Base-by-base conservation (phyloP, 331 rosid genomes). In the Spiraea crenata region DNA sequence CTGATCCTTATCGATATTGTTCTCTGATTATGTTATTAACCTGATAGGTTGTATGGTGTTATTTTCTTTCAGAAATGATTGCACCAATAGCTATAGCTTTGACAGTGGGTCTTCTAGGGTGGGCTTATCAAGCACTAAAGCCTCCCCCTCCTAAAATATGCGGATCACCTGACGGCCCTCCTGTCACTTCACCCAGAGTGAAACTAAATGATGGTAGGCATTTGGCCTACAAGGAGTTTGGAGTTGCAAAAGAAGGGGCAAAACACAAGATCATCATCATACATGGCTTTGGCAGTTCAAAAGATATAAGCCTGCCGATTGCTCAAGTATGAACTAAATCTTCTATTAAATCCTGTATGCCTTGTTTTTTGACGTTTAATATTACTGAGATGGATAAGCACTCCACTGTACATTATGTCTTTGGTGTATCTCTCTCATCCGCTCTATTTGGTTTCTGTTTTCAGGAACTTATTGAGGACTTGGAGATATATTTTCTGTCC, bases 171-270 rank as follows among this genome's bases (percentile, higher is more conserved):
- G 76, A 61, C 35, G 95, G 95, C 47, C 96, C 98, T 74, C 75
- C 71, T 31, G 61, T 88, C 15, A 79, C 90, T 72, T 88, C 96
- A 19, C 80, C 90, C 5, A 83, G 91, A 71, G 86, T 88, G 51
- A 88, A 76, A 56, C 96, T 90, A 77, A 65, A 76, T 37, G 91
- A 86, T 75, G 96, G 96, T 1, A 85, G 96, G 64, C 82, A 86
- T 78, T 86, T 93, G 85, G 93, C 98, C 57, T 88, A 90, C 80
- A 25, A 83, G 31, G 93, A 88, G 72, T 65, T 46, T 4, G 98
- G 98, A 61, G 86, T 86, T 79, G 79, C 85, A 1, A 92, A 83
- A 73, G 88, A 88, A 57, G 81, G 79, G 58, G 96, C 96, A 8
- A 77, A 63, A 67, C 69, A 82, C 86, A 92, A 85, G 82, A 90